These are phyloP conservation scores for Henckelia pumila DNA, from an alignment of 257 asterid species.

Conservation along the genomic window DNA sequence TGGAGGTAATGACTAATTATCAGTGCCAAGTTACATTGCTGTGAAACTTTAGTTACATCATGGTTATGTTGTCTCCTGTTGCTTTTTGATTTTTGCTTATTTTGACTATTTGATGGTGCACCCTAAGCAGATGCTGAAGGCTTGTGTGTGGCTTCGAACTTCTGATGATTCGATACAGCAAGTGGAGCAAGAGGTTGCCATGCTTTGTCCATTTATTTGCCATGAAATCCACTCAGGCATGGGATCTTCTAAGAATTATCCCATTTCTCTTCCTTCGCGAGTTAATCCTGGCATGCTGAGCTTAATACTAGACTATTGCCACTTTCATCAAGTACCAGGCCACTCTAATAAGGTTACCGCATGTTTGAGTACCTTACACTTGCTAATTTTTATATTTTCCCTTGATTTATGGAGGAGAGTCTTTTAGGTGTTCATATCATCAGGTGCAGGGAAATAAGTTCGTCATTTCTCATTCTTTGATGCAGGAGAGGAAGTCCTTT, in stretches of 20 bases:
- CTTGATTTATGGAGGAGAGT: slow-evolving; percentile 6
- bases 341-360: slow-evolving; percentile 80
- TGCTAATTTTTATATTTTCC: slow-evolving; percentile 4
- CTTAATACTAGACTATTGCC: slow-evolving; percentile 85
- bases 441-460: slow-evolving; percentile 21
- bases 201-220: slow-evolving; percentile 79
- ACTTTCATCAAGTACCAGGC: slow-evolving; percentile 88
- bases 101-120: slow-evolving; percentile 20
- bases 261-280: slow-evolving; percentile 84
- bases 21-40: not conserved
- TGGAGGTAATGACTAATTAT: not conserved
- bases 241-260: slow-evolving; percentile 85
- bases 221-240: slow-evolving; percentile 73
- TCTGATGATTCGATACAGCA: slow-evolving; percentile 78
- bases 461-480: slow-evolving; percentile 22
- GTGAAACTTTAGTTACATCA: not conserved
- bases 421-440: slow-evolving; percentile 12
- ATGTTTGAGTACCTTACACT: slow-evolving; percentile 4
- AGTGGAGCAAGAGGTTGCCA: slow-evolving; percentile 90
- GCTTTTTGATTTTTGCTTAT: slow-evolving; percentile 8
- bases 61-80: not conserved
- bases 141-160: slow-evolving; percentile 85
- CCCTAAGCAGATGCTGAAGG: slow-evolving; percentile 67
- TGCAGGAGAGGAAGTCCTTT: slow-evolving; percentile 87
- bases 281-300: slow-evolving; percentile 82